Evolutionary conservation across 192 early-diverging fungal genomes (phyloP), one percentile per base, ranked within the genome.

Genomic region (Rhizoclosmatium sp.): DNA sequence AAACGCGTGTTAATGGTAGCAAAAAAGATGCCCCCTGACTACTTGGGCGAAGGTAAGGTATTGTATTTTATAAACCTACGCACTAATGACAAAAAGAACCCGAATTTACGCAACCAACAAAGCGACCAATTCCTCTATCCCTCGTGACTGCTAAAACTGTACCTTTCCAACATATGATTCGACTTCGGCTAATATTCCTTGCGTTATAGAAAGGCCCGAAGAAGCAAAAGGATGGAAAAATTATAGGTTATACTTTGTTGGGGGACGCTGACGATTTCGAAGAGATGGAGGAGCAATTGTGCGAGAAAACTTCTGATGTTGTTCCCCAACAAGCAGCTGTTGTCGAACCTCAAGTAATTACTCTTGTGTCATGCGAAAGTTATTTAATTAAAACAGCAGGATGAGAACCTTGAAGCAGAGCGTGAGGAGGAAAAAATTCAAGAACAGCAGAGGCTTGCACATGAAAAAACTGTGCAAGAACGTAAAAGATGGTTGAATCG

Each of bases 21-120:
- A 2, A 79, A 71, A 31, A 68, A 60, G 56, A 56, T 85, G 54
- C 80, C 85, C 16, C 73, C 78, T 4, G 82, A 86, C 71, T 59
- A 66, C n/a, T 70, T 86, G 66, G 85, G 85, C 23, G 77, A 83
- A 83, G 85, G 85, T 83, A 60, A 54, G 62, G 16, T 14, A 19
- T 40, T 41, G n/a, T 31, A 12, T 16, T 48, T 51, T 48, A 10
- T 21, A 14, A 31, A 60, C 58, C 0, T 7, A 7, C 21, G 4
- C 45, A 42, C n/a, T 45, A 75, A 71, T 19, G 19, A 19, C 47
- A 10, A 44, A n/a, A 69, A 86, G 85, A 86, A 46, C 69, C 48
- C 0, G 72, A 86, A 46, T 83, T 80, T 61, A 82, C 83, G 21
- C 72, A 82, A 2, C 79, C 81, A 9, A 59, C 54, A 5, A 62